Evolutionary conservation across 75 land plant species (phyloP).

Genomic region (Isoetes taiwanensis): DNA sequence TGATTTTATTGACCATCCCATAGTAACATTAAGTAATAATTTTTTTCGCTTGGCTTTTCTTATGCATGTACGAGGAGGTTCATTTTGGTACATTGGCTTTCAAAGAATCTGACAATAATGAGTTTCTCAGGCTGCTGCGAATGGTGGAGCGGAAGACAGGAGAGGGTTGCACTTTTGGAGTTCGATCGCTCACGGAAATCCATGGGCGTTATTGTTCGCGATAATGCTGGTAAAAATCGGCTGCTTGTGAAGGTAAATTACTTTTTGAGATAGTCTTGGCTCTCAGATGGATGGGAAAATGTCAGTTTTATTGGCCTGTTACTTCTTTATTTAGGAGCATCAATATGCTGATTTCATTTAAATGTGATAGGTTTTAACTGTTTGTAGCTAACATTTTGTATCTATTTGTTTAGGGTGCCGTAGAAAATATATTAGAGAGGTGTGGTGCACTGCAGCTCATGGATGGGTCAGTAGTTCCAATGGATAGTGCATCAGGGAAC

Average conservation of each 20-base stretch:
- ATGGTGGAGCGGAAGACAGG: neutral
- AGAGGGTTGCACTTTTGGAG: slow-evolving; percentile 55
- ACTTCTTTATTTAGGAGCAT: neutral
- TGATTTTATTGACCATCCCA: neutral
- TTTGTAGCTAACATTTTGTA: neutral
- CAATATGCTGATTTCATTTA: neutral
- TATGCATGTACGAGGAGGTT: neutral
- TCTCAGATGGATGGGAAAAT: neutral
- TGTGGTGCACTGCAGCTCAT: neutral
- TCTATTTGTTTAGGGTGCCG: slow-evolving; percentile 3
- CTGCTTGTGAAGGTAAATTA: slow-evolving; percentile 71
- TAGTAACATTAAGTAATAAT: neutral
- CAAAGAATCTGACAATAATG: neutral
- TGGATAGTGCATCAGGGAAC: neutral
- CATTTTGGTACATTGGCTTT: neutral
- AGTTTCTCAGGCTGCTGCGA: slow-evolving; percentile 1
- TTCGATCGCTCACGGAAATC: slow-evolving; percentile 88
- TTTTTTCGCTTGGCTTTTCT: too few species aligned
- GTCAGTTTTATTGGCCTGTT: neutral
- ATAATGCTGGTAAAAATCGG: slow-evolving; percentile 37
- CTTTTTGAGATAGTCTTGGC: neutral
- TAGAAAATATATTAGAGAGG: slow-evolving; percentile 2
- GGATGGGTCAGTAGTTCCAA: neutral
- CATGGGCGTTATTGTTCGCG: slow-evolving; percentile 78
- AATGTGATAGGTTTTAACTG: neutral